phyloP scores from a whole-genome alignment of 495 filamentous ascomycete genomes.

The Aspergillus wentii region DNA sequence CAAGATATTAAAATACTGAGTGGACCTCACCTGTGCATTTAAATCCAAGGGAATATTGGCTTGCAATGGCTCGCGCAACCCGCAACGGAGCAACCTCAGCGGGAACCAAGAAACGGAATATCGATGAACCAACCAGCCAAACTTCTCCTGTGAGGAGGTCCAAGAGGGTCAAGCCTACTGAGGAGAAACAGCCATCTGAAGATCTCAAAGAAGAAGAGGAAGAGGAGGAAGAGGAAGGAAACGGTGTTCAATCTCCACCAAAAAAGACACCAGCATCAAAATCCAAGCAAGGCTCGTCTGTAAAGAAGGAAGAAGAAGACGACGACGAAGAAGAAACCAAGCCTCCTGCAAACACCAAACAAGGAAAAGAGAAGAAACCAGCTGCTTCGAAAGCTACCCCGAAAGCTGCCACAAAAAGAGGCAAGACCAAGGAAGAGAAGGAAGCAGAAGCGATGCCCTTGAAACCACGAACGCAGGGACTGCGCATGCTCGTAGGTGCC shows the following conservation, averaged over 20 bases:
- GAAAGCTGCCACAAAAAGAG: constrained; percentile 14
- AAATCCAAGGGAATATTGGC: background rate
- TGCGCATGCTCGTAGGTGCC: constrained; percentile 84
- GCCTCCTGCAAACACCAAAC: constrained; percentile 1
- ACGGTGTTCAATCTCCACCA: constrained; percentile 5
- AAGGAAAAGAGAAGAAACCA: background rate
- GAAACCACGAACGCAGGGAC: constrained; percentile 57
- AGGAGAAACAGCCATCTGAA: constrained; percentile 10
- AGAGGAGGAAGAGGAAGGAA: background rate
- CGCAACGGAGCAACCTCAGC: constrained; percentile 10
- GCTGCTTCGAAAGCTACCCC: background rate
- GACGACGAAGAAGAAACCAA: constrained; percentile 15
- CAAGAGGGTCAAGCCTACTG: constrained; percentile 30
- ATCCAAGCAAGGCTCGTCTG: no score
- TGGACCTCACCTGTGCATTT: background rate
- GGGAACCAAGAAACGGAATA: constrained; percentile 15
- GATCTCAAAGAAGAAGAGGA: constrained; percentile 5
- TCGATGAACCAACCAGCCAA: constrained; percentile 20
- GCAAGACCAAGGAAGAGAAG: constrained; percentile 41
- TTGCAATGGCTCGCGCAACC: constrained; percentile 16
- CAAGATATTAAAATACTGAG: background rate
- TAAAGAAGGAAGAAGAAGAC: constrained; percentile 14
- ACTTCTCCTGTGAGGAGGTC: constrained; percentile 30
- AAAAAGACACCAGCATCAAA: constrained; percentile 14
- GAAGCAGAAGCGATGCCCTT: constrained; percentile 56